These are phyloP conservation scores for Solanum virginianum DNA, from an alignment of 257 asterid genomes.

Conservation along the genomic window DNA sequence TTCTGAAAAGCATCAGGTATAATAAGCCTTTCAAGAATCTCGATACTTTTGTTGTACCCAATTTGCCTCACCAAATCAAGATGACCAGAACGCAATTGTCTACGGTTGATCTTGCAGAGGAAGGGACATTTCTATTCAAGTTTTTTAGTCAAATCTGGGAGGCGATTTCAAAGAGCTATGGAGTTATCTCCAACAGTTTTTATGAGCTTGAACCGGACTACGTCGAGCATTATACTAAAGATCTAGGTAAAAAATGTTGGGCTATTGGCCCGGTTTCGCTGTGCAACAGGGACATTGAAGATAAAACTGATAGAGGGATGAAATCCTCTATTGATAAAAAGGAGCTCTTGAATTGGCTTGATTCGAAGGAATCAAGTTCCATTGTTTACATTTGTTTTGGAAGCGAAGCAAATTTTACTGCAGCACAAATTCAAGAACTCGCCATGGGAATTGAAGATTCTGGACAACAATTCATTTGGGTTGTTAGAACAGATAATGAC, in stretches of 20 bases:
- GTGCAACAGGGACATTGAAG: conserved; percentile 1
- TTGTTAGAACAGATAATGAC: conserved; percentile 16
- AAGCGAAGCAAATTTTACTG: conserved; percentile 24
- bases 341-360: conserved; percentile 52
- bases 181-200: conserved; percentile 44
- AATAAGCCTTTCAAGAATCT: conserved; percentile 23
- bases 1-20: conserved; percentile 3
- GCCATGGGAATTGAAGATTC: conserved; percentile 59
- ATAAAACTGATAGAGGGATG: conserved; percentile 20
- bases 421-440: conserved; percentile 45
- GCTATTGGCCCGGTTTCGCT: conserved; percentile 39
- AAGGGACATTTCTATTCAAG: not conserved
- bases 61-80: conserved; percentile 14
- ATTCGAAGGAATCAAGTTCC: conserved; percentile 30
- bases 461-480: conserved; percentile 58
- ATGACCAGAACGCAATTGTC: conserved; percentile 19
- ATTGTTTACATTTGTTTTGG: conserved; percentile 56
- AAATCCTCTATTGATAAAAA: conserved; percentile 30
- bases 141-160: conserved; percentile 8
- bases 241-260: conserved; percentile 25
- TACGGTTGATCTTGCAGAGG: not conserved
- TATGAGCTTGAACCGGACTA: conserved; percentile 36
- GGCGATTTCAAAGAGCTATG: conserved; percentile 15
- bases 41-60: conserved; percentile 24
- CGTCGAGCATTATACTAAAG: conserved; percentile 18